phyloP scores from a whole-genome alignment of 2,329 filamentous ascomycete species.

The Diaporthe vexans region DNA sequence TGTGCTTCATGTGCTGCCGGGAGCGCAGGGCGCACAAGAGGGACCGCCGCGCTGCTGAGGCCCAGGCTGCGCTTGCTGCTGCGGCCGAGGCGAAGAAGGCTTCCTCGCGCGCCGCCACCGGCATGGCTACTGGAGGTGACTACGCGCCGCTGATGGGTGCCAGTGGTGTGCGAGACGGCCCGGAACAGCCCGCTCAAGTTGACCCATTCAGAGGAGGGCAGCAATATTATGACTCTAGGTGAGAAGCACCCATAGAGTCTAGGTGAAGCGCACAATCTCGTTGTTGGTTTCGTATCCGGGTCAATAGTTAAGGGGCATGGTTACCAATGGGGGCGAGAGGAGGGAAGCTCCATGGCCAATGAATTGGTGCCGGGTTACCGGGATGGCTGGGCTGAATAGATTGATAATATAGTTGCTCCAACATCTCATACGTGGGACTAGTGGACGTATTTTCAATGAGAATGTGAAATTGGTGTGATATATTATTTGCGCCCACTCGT shows the following conservation, averaged over 20 bases:
- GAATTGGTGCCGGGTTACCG: neutral
- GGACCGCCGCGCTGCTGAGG: conserved; percentile 61
- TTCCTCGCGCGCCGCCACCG: neutral
- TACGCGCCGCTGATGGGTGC: conserved; percentile 17
- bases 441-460: neutral
- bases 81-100: conserved; percentile 5
- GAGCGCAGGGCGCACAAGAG: conserved; percentile 62
- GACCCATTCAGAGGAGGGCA: conserved; percentile 1
- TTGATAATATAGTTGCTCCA: neutral
- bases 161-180: neutral
- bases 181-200: neutral
- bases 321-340: neutral
- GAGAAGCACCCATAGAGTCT: neutral
- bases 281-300: neutral
- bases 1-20: conserved; percentile 67
- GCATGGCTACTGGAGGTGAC: neutral
- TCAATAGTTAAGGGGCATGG: neutral
- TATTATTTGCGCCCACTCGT: neutral
- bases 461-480: neutral
- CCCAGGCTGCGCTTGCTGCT: conserved; percentile 51
- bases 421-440: neutral
- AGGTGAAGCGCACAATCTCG: neutral
- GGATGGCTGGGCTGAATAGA: neutral
- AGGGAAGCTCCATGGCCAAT: neutral
- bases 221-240: conserved; percentile 19